Evolutionary conservation across 768 basidiomycete species (phyloP), one percentile per base, ranked within the genome.

Genomic region (Termitomyces sp.): DNA sequence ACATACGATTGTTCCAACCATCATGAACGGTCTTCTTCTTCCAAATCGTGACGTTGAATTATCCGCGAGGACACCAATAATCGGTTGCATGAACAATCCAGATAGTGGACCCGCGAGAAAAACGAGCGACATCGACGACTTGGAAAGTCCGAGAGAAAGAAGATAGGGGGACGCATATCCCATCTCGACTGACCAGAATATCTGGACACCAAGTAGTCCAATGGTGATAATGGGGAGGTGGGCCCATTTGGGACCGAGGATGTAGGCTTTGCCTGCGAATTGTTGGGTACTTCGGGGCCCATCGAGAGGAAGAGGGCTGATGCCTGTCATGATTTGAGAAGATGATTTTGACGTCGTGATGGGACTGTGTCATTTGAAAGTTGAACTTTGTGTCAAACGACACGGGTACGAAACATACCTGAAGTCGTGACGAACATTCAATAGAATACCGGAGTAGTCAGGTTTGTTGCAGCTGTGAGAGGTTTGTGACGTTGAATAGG

Each of bases 131-230:
- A 97, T 92, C 57, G 79, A 77, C 2, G 89, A 87, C 70, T 93
- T 96, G 2, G 87, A 83, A 12, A 97, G 73, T 14, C 95, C 95
- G 0, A 97, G 82, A 0, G 92, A 91, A 51, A 94, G 77, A 2
- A 98, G 79, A 69, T 96, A 98, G 0, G 94, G 95, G 0, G 93
- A 84, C 14, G 82, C 85, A 58, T 96, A 94, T 0, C 90, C 87
- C 91, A 97, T 94, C 65, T 97, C 94, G 12, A 96, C 87, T 1
- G 88, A 88, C 95, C 95, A 97, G 45, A 96, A 82, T 57, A 93
- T 83, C 67, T 92, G 90, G 0, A 95, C 84, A 6, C 94, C 94
- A 2, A 93, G 69, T 50, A 95, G 71, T 0, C 90, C 88, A 7
- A 93, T 64, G 0, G 93, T 95, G 38, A 96, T 69, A 2, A 78